phyloP scores from a whole-genome alignment of 495 filamentous ascomycete species.

The Jackrogersella minutella region DNA sequence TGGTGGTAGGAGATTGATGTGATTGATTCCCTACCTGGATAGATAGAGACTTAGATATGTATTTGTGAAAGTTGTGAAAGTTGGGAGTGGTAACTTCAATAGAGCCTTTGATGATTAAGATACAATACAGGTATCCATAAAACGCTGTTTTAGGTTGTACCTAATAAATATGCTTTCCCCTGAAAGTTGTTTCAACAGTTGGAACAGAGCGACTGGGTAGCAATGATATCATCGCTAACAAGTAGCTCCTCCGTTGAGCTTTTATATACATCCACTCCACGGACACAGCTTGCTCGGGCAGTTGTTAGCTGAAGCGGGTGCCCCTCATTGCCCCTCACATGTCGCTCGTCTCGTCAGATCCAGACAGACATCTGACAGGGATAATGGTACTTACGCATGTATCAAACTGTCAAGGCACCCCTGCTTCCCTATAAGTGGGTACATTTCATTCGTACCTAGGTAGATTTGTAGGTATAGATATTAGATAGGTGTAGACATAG shows the following conservation, averaged over 20 bases:
- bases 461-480: no score
- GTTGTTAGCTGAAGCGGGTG: not conserved
- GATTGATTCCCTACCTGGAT: not conserved
- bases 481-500: no score
- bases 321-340: constrained; percentile 20
- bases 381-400: no score
- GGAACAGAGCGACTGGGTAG: not conserved
- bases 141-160: not conserved
- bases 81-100: no score
- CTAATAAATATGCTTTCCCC: no score
- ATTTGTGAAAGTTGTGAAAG: no score
- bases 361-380: no score
- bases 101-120: no score
- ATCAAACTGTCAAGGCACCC: no score
- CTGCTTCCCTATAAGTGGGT: not conserved
- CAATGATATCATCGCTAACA: constrained; percentile 15
- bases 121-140: not conserved
- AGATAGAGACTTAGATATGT: not conserved
- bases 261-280: no score
- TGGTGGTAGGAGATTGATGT: not conserved
- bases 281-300: no score
- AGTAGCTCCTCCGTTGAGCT: not conserved
- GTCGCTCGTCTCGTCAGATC: no score
- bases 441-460: not conserved
- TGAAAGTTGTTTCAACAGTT: not conserved